phyloP scores from a whole-genome alignment of 306 rosid species.

The Astragalus membranaceus region DNA sequence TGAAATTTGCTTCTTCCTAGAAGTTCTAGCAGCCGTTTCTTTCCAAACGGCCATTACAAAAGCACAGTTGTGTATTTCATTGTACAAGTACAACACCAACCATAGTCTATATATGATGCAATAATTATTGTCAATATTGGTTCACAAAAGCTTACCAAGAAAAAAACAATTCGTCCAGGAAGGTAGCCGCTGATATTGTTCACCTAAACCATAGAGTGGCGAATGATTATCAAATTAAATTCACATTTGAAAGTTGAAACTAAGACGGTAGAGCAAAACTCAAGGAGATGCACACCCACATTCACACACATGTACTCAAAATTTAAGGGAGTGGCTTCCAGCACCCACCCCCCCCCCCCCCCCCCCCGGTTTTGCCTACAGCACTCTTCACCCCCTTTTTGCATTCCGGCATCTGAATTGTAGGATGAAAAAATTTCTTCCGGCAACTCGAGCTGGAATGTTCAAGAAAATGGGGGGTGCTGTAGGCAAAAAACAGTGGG shows the following conservation, averaged over 20 bases:
- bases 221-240: slow-evolving; percentile 7
- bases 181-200: slow-evolving; percentile 98
- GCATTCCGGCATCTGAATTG: too few species aligned
- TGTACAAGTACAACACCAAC: neutral
- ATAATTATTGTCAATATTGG: neutral
- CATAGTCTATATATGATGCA: neutral
- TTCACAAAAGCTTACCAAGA: slow-evolving; percentile 62
- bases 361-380: too few species aligned
- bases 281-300: neutral
- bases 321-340: neutral
- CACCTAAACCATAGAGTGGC: slow-evolving; percentile 51
- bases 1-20: neutral
- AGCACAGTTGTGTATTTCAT: neutral
- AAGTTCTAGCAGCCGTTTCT: neutral
- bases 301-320: neutral
- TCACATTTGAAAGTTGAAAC: slow-evolving; percentile 14
- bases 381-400: too few species aligned
- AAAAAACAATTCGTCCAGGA: slow-evolving; percentile 95
- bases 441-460: too few species aligned
- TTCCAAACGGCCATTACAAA: neutral
- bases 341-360: too few species aligned
- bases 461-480: too few species aligned
- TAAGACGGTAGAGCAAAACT: neutral
- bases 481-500: too few species aligned
- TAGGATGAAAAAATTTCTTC: too few species aligned